Percentiles rank a stretch among this genome's conserved stretches.
Conservation (phyloP, 768 basidiomycete genomes). For the Boletus sensibilis region DNA sequence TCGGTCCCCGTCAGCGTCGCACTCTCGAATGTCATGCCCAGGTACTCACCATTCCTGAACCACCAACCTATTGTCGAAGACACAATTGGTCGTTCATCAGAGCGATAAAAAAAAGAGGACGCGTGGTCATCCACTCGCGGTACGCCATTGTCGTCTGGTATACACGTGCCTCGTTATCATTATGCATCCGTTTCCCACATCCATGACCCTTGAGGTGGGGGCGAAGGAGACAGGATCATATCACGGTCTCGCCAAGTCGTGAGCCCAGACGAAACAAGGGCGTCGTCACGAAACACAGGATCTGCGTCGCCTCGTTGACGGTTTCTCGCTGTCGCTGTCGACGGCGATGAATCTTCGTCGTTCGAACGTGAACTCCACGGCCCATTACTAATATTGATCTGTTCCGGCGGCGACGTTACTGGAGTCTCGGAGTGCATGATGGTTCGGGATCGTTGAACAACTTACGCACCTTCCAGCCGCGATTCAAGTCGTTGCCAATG, state of each 20-base stretch:
- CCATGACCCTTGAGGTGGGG: slow-evolving; percentile 3
- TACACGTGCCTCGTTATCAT: too few relatives aligned
- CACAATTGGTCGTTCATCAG: too few relatives aligned
- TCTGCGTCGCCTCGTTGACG: neutral
- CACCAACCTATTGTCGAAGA: too few relatives aligned
- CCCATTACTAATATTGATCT: slow-evolving; percentile 3
- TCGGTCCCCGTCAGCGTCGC: too few relatives aligned
- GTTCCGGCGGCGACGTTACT: neutral
- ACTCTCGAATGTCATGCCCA: too few relatives aligned
- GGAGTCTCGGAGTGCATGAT: slow-evolving; percentile 2
- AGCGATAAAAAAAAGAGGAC: too few relatives aligned
- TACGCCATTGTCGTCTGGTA: too few relatives aligned
- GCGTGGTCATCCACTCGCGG: too few relatives aligned
- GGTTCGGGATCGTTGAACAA: neutral
- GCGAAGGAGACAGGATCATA: slow-evolving; percentile 23
- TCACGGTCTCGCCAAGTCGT: neutral
- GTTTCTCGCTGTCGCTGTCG: neutral
- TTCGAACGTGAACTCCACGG: slow-evolving; percentile 1
- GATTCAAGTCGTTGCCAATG: neutral
- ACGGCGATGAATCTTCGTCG: neutral
- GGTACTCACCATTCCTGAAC: too few relatives aligned
- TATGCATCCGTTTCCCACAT: too few relatives aligned
- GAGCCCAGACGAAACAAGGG: neutral
- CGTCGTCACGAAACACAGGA: neutral
- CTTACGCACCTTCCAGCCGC: neutral